Evolutionary conservation across 2,329 filamentous ascomycete genomes (phyloP).

Genomic region (Emmonsiellopsis sp.): DNA sequence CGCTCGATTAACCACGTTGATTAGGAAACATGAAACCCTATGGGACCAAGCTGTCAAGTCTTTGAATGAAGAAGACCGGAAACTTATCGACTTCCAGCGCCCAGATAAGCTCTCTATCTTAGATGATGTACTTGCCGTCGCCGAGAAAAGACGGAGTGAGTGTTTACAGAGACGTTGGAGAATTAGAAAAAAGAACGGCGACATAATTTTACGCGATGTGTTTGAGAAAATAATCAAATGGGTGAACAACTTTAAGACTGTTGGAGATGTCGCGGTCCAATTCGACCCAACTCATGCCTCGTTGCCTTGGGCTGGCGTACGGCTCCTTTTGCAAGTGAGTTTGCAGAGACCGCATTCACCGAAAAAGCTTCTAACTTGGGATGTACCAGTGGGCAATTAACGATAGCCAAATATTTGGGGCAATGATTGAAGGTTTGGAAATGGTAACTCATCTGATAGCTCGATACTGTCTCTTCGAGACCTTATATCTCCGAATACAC

Average conservation of each 20-base stretch:
- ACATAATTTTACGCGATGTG: conserved; percentile 6
- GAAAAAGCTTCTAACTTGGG: too few relatives aligned
- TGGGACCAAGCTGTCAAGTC: too few relatives aligned
- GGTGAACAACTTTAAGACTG: conserved; percentile 19
- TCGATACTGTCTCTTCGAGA: conserved; percentile 11
- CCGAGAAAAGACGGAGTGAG: neutral
- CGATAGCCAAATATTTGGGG: neutral
- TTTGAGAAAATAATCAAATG: conserved; percentile 11
- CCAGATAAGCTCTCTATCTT: too few relatives aligned
- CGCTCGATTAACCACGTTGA: too few relatives aligned
- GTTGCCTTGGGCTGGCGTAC: conserved; percentile 26
- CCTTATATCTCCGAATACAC: conserved; percentile 7
- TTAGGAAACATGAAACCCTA: too few relatives aligned
- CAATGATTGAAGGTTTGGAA: conserved; percentile 10
- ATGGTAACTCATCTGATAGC: conserved; percentile 10
- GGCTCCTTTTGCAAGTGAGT: conserved; percentile 22
- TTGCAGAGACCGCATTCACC: neutral
- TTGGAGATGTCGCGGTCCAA: conserved; percentile 22
- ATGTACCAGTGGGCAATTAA: neutral
- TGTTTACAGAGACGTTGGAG: conserved; percentile 10
- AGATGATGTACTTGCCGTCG: neutral
- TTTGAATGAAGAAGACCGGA: too few relatives aligned
- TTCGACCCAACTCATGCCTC: conserved; percentile 22
- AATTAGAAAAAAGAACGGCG: neutral
- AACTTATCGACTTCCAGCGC: too few relatives aligned